A percentile compares a stretch with the other conserved stretches of the same genome.
Conservation (phyloP, 1,284 basidiomycete species). For the Trametes polyzona region DNA sequence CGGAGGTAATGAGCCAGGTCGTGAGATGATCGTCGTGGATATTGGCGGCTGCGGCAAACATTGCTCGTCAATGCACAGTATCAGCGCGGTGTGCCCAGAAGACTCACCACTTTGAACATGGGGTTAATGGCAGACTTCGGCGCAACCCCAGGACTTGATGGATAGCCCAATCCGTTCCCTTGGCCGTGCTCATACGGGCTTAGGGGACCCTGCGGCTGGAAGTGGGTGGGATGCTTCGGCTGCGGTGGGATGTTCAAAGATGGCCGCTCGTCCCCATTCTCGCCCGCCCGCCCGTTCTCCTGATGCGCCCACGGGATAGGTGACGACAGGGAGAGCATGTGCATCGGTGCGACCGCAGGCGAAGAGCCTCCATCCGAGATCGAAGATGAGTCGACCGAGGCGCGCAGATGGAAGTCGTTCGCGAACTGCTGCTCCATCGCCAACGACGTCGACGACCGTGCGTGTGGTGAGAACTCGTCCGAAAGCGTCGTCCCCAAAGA, state of each 20-base stretch:
- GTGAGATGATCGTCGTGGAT: conserved; percentile 39
- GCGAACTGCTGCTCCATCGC: conserved; percentile 82
- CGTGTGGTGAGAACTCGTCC: conserved; percentile 74
- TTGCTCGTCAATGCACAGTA: conserved; percentile 8
- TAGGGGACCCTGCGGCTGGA: conserved; percentile 40
- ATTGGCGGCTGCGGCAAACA: conserved; percentile 51
- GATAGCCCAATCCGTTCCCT: conserved; percentile 33
- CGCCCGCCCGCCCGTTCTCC: conserved; percentile 30
- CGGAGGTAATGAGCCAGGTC: conserved; percentile 60
- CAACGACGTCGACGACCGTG: conserved; percentile 80
- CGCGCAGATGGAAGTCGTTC: conserved; percentile 75
- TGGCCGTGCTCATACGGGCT: conserved; percentile 35
- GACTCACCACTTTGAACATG: conserved; percentile 90
- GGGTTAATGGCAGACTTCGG: conserved; percentile 80
- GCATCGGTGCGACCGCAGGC: conserved; percentile 62
- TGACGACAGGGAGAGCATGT: conserved; percentile 70
- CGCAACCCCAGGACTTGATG: conserved; percentile 56
- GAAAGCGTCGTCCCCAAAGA: conserved; percentile 70
- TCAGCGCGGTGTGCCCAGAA: conserved; percentile 9
- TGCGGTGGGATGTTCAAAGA: conserved; percentile 52
- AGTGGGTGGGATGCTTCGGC: conserved; percentile 43
- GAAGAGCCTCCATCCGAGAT: conserved; percentile 68
- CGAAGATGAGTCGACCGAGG: conserved; percentile 68
- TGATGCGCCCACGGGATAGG: conserved; percentile 44
- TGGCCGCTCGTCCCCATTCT: conserved; percentile 32